Base-by-base conservation (phyloP, 805 yeast species). In the Saturnispora besseyi region DNA sequence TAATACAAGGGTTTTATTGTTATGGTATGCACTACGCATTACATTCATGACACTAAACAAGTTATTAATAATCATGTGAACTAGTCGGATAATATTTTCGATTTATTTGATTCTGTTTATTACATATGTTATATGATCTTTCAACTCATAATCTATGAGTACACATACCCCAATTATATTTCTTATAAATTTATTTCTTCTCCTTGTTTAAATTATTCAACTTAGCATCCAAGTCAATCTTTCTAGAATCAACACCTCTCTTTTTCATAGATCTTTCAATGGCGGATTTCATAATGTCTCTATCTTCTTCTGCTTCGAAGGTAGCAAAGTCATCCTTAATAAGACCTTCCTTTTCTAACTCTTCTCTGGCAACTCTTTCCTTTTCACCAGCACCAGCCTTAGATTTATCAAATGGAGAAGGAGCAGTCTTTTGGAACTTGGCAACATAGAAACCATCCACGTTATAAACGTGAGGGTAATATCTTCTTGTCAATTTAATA, bases 371-470 rank as follows among this genome's bases (percentile, higher is more conserved):
- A 52, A 76, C 67, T 32, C 73, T 70, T 68, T 87, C 96, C 72
- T 87, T 87, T 68, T 87, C 96, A 62, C 77, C 77, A 22, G 96
- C 95, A 57, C 93, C 91, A 7, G 93, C 90, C 71, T 84, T 86
- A 51, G 89, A 79, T 49, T 79, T 80, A 68, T 87, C 96, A 60
- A 84, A 86, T 44, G 90, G 84, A 56, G 95, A 82, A 53, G 96
- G 74, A 0, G 90, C 95, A 55, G 78, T 81, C 77, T 93, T 93
- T 72, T 87, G 81, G 75, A 93, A 87, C 68, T 91, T 93, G 50
- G 99, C 99, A 52, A 93, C 99, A 67, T 73, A 93, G 77, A 93
- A 93, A 24, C 99, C 99, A 69, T 93, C 99, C 49, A 93, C 99
- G 67, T 93, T 93, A 66, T 93, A 93, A 28, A 96, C 90, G 70